Evolutionary conservation across 2,329 filamentous ascomycete species (phyloP).

Genomic region (Gaeumannomyces tritici): DNA sequence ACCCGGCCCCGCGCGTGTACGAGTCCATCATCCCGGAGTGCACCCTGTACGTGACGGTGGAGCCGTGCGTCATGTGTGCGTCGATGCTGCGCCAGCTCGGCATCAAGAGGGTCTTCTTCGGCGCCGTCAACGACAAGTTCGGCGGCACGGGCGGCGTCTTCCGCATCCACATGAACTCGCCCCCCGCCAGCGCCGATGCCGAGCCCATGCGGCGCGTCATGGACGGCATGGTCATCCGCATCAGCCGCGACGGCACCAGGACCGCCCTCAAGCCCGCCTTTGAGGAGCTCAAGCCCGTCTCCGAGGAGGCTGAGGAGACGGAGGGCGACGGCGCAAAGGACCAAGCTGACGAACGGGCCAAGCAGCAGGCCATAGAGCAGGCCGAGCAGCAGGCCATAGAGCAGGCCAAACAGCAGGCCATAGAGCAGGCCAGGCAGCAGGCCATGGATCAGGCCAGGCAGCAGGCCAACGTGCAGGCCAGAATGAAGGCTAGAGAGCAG

Average conservation of each 20-base stretch:
- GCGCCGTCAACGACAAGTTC: constrained; percentile 93
- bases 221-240: constrained; percentile 6
- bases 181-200: constrained; percentile 10
- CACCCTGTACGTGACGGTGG: constrained; percentile 90
- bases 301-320: no score
- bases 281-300: no score
- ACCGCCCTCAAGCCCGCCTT: not conserved
- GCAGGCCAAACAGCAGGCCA: not conserved
- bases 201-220: constrained; percentile 1
- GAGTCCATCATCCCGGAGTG: constrained; percentile 59
- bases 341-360: not conserved
- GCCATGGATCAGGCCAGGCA: no score
- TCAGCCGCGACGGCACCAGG: not conserved
- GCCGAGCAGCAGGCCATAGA: not conserved
- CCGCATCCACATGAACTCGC: constrained; percentile 63
- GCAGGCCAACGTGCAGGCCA: not conserved
- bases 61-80: constrained; percentile 98
- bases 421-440: no score
- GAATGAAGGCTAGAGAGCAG: no score
- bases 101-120: constrained; percentile 87
- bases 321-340: not conserved
- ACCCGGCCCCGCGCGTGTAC: constrained; percentile 47
- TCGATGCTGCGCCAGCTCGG: constrained; percentile 81
- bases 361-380: no score
- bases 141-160: constrained; percentile 93